Evolutionary conservation across 441 rosid genomes (phyloP).

Genomic region (Populus hybrid): DNA sequence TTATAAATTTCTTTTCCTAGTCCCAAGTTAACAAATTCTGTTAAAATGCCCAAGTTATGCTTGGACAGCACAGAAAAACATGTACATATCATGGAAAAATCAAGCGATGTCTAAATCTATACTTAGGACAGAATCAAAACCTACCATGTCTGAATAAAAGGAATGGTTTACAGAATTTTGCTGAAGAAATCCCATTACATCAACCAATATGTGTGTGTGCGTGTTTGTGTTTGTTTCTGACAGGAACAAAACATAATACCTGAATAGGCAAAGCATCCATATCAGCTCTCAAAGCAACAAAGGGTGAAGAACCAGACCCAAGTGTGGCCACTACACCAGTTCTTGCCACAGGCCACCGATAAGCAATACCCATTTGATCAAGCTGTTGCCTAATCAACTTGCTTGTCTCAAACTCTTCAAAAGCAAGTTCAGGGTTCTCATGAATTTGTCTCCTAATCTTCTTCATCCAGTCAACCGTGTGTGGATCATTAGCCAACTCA

Average conservation of each 20-base stretch:
- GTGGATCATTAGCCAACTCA: conserved; percentile 30
- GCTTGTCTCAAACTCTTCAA: conserved; percentile 55
- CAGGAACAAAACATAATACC: conserved; percentile 23
- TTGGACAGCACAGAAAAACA: background rate
- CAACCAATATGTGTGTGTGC: no score
- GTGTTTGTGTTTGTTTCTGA: background rate
- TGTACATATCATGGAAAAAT: background rate
- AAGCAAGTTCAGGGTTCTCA: conserved; percentile 53
- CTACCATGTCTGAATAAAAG: no score
- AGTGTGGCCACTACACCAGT: conserved; percentile 56
- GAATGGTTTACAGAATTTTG: no score
- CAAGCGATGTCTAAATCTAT: no score
- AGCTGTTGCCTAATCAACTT: conserved; percentile 45
- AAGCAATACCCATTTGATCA: conserved; percentile 46
- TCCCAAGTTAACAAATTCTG: background rate
- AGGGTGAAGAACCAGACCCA: conserved; percentile 55
- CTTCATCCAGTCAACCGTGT: conserved; percentile 41
- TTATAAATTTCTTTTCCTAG: background rate
- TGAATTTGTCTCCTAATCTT: conserved; percentile 49
- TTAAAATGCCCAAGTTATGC: background rate
- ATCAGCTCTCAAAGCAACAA: conserved; percentile 65
- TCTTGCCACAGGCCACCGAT: conserved; percentile 48
- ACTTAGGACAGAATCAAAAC: no score
- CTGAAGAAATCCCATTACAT: no score
- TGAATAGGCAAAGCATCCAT: conserved; percentile 74